A percentile compares a stretch with the other conserved stretches of the same genome.
These are phyloP conservation scores for Tylopilus intermedius DNA, from an alignment of 768 basidiomycete genomes.

Conservation along the genomic window DNA sequence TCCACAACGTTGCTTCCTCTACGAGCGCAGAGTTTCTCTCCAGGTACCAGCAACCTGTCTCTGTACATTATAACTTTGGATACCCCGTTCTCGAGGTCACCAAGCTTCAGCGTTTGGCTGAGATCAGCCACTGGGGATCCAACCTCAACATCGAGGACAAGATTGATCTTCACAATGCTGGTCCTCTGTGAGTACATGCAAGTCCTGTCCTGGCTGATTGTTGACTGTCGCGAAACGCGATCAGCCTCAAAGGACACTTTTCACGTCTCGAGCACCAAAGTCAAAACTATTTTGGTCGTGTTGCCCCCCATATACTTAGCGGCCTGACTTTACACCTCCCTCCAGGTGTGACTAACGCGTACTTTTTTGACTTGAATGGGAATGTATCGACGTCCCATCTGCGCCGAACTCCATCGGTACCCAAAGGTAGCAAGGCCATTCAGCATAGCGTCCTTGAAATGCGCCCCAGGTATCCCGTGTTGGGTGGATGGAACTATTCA, in stretches of 20 bases:
- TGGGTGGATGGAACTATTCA: conserved; percentile 97
- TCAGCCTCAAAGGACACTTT: conserved; percentile 91
- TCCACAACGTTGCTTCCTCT: conserved; percentile 66
- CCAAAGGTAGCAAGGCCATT: conserved; percentile 49
- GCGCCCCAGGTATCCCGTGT: conserved; percentile 82
- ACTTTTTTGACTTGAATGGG: conserved; percentile 89
- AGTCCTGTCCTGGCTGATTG: background rate
- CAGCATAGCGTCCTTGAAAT: conserved; percentile 73
- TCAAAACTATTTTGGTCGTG: conserved; percentile 62
- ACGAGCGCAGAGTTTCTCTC: conserved; percentile 50
- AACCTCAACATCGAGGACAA: conserved; percentile 93
- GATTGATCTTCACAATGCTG: conserved; percentile 80
- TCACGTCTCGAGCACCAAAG: conserved; percentile 85
- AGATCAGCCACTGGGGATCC: conserved; percentile 96
- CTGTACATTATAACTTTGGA: conserved; percentile 79
- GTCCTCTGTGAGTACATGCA: conserved; percentile 65
- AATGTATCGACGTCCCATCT: conserved; percentile 95
- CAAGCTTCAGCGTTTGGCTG: conserved; percentile 68
- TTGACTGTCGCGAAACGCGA: conserved; percentile 1
- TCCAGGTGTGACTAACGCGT: conserved; percentile 71
- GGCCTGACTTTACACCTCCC: conserved; percentile 78
- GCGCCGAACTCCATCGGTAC: conserved; percentile 59
- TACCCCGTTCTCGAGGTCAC: conserved; percentile 74
- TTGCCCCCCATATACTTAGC: conserved; percentile 66
- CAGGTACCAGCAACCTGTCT: conserved; percentile 58